Evolutionary conservation across 768 basidiomycete genomes (phyloP), one percentile per base, ranked within the genome.

Genomic region (Dentipellis sp.): DNA sequence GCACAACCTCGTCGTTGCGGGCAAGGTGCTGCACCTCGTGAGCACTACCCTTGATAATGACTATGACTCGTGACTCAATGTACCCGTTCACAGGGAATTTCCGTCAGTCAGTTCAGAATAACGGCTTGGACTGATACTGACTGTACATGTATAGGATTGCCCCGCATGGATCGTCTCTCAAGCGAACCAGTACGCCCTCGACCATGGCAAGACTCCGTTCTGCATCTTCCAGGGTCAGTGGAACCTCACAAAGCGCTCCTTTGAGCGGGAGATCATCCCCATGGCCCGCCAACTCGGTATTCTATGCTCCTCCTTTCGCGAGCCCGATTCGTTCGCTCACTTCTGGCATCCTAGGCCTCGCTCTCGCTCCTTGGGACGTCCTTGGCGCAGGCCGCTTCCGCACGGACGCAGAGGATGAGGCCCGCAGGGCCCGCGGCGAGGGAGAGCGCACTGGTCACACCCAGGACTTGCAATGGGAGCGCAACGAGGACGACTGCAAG

Each of bases 11-110:
- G 74, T 78, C 56, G 65, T 55, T 14, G 51, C 64, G 6, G 73
- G 75, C 48, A 77, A 78, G 59, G 72, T 76, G 11, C 67, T 75
- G 16, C 74, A 76, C 61, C 67, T 74, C 21, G 74, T 69, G 60
- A 38, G 54, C 6, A 6, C 3, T 3, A 3, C 6, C 29, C 6
- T 29, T 6, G 29, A 29, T 29, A 29, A 3, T 6, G 29, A 29
- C 6, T 29, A 3, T 29, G 6, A 3, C 29, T 29, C 6, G 3
- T 6, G 6, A 29, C 29, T 29, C 6, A 29, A 3, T 29, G 3
- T 29, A 29, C 6, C 29, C 29, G 29, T 29, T 29, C 6, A 6
- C 29, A 57, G 60, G 60, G 58, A 38, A 52, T 59, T 39, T 60
- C 60, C 2, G 53, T 50, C 29, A 29, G 29, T 29, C 29, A 6